Conservation (phyloP, 306 rosid genomes). For the Macrotyloma uniflorum region DNA sequence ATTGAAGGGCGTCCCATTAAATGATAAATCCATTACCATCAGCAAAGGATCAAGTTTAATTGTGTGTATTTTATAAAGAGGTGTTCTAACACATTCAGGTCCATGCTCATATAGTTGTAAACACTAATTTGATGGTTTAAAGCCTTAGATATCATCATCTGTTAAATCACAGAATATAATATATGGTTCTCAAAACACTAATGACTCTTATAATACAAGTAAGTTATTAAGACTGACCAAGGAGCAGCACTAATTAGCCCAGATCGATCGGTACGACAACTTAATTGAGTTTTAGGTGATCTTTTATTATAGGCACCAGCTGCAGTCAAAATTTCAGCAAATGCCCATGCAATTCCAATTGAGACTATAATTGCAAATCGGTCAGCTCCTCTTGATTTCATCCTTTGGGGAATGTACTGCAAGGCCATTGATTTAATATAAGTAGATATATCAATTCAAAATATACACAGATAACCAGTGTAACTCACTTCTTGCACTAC, state of each 20-base stretch:
- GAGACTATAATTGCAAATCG: constrained; percentile 68
- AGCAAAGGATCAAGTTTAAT: neutral
- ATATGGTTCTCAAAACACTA: neutral
- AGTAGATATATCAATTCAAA: constrained; percentile 31
- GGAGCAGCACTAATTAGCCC: constrained; percentile 78
- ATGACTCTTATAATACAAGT: constrained; percentile 9
- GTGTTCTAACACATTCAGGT: constrained; percentile 6
- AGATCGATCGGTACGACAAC: constrained; percentile 94
- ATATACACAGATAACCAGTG: neutral
- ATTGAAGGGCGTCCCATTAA: neutral
- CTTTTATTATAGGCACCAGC: constrained; percentile 76
- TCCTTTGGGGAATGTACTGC: constrained; percentile 70
- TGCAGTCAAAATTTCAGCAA: constrained; percentile 80
- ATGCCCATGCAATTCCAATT: constrained; percentile 73
- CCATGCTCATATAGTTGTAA: neutral
- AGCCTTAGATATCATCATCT: neutral
- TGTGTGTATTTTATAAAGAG: neutral
- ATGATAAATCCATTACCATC: constrained; percentile 1
- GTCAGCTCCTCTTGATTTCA: constrained; percentile 52
- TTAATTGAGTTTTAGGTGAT: constrained; percentile 70
- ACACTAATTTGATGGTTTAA: constrained; percentile 4
- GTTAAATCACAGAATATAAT: neutral
- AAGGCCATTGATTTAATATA: constrained; percentile 38
- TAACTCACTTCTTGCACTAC: neutral
- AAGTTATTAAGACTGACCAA: constrained; percentile 61